Base-by-base conservation (phyloP, 2,329 filamentous ascomycete species). In the Trichoderma pleuroti region DNA sequence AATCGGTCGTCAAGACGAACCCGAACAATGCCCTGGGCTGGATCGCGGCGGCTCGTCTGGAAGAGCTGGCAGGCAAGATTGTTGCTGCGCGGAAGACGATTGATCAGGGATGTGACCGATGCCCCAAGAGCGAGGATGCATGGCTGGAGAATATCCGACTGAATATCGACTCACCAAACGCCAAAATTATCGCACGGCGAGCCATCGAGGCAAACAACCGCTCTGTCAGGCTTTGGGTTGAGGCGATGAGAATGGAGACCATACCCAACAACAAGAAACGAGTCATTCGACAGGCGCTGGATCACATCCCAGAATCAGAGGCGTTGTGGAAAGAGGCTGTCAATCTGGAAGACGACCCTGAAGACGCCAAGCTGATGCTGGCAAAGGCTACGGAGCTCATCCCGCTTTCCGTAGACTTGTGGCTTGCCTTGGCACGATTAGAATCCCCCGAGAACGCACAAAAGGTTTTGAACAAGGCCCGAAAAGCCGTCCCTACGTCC, bases 311-410 rank as follows among this genome's bases (percentile, higher is more conserved):
- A 0, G 93, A 97, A 77, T 98, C 95, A 0, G 96, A 98, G 61
- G 91, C 93, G 54, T 87, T 99, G n/a, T 99, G 96, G 96, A 99
- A 98, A 79, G 94, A 97, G 78, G 92, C 95, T 6, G 95, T 99
- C 73, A 98, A 98, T 75, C 84, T 98, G 69, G 96, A 98, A 78
- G 95, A 98, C 77, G 92, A 97, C 75, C 88, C 92, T 0, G 92
- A 91, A 34, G 94, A 98, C 82, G 97, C 97, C 5, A 91, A 91
- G 73, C 84, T 99, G 70, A 86, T 99, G 68, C 88, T 99, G 60
- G 94, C 94, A 61, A 98, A 98, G 82, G 97, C 97, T 0, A 97
- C 94, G 0, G 94, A 99, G 76, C 92, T 98, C 71, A 97, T 99
- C 70, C 95, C 95, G 0, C 85, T 97, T 8, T 97, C 95, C 0